Evolutionary conservation across 345 rosid species (phyloP), one percentile per base, ranked within the genome.

Genomic region (Corchorus olitorius): DNA sequence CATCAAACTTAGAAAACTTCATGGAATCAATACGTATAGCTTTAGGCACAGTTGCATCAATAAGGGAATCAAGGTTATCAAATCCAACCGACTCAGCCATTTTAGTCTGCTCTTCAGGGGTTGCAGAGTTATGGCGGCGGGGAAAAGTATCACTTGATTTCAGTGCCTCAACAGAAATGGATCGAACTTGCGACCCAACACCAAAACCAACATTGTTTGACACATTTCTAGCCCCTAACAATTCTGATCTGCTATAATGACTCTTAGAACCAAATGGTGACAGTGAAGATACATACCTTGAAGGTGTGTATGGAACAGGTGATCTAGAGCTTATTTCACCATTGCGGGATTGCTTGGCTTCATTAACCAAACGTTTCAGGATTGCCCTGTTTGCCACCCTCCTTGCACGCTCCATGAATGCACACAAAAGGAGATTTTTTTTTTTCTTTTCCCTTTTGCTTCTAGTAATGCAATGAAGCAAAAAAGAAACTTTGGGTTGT

Each of bases 121-220:
- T 92, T 1, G 97, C 94, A 0, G 97, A 96, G 95, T 96, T 96
- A 64, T 96, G 99, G 33, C 97, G 97, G 71, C 93, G 92, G n/a
- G 99, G 85, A 81, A 96, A 96, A 72, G 92, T 91, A 60, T 96
- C 98, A 55, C 89, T 79, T 0, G 93, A 80, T 64, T 89, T 87
- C 79, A 94, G 77, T 17, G 95, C 89, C 46, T 92, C 95, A 33
- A 92, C 88, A 72, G 98, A 93, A 34, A 96, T 86, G 63, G 89
- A 76, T 55, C 97, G 85, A 52, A 81, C 83, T 81, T 89, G 91
- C 27, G 91, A 84, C 34, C 83, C 91, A 74, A 67, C 53, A 52
- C 88, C 84, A 46, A 69, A 39, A 69, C 71, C 82, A 53, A 39
- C 75, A 61, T 61, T 68, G 55, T 43, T 64, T 4, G 83, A 64